Evolutionary conservation across 1,284 basidiomycete genomes (phyloP).

Genomic region (Naganishia sp.): DNA sequence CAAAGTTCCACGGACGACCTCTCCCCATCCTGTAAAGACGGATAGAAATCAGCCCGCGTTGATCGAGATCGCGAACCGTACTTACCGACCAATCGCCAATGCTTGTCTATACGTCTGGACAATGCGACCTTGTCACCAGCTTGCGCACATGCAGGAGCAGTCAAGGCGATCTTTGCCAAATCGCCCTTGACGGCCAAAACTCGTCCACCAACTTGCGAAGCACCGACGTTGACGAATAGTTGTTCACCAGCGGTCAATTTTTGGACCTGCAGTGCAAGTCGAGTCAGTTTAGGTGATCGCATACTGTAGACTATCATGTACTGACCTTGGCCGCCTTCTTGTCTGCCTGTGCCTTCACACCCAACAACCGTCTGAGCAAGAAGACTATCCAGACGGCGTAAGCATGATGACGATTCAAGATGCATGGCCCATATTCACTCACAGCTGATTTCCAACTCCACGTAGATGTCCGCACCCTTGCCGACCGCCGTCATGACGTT

Average conservation of each 20-base stretch:
- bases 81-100: constrained; percentile 72
- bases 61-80: constrained; percentile 43
- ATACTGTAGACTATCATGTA: constrained; percentile 21
- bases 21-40: constrained; percentile 31
- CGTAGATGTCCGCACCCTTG: constrained; percentile 89
- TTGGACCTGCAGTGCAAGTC: constrained; percentile 59
- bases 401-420: background rate
- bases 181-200: constrained; percentile 89
- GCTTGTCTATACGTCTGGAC: constrained; percentile 91
- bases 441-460: constrained; percentile 61
- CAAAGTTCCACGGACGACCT: constrained; percentile 38
- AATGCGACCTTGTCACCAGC: constrained; percentile 93
- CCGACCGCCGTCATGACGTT: constrained; percentile 94
- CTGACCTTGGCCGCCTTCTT: constrained; percentile 89
- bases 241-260: constrained; percentile 93
- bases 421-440: constrained; percentile 32
- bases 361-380: constrained; percentile 89
- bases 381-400: constrained; percentile 60
- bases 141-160: constrained; percentile 88
- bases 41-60: background rate
- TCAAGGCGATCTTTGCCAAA: constrained; percentile 86
- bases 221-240: constrained; percentile 89
- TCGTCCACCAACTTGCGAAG: constrained; percentile 88
- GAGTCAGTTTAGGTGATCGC: background rate
- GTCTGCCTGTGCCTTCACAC: constrained; percentile 90